A percentile compares a stretch with the other conserved stretches of the same genome.
phyloP scores from a whole-genome alignment of 768 basidiomycete genomes.

The Strobilomyces confusus region DNA sequence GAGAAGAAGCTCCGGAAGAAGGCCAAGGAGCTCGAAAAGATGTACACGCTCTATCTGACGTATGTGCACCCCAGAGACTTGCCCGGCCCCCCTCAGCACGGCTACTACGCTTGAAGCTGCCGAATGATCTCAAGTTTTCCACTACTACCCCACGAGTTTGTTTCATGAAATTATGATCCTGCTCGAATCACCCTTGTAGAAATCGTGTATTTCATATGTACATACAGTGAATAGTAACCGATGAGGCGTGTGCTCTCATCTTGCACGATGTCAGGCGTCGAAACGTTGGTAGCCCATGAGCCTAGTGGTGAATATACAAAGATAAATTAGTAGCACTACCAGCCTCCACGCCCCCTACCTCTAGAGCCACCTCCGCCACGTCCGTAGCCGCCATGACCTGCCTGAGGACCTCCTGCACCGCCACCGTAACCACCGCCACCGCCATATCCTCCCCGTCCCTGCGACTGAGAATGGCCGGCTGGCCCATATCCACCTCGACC shows the following conservation, averaged over 20 bases:
- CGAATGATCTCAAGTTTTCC: background rate
- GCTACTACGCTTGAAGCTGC: conserved; percentile 23
- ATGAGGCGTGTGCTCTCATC: background rate
- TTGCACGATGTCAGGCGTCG: background rate
- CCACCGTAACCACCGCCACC: conserved; percentile 12
- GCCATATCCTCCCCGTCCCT: conserved; percentile 28
- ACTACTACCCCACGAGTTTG: background rate
- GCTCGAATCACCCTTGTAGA: conserved; percentile 3
- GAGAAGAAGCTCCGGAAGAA: conserved; percentile 62
- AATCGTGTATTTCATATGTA: conserved; percentile 19
- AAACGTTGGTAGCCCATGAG: background rate
- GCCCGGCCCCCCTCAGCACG: conserved; percentile 23
- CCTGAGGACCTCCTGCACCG: conserved; percentile 18
- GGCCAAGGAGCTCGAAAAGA: conserved; percentile 56
- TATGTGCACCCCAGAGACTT: conserved; percentile 40
- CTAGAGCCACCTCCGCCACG: conserved; percentile 39
- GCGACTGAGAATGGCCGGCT: conserved; percentile 15
- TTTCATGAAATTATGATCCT: background rate
- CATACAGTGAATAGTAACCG: conserved; percentile 11
- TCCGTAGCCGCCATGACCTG: conserved; percentile 33
- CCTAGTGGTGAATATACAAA: conserved; percentile 17
- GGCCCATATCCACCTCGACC: conserved; percentile 25
- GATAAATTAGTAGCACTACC: conserved; percentile 34
- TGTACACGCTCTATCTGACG: conserved; percentile 59
- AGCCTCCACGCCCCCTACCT: conserved; percentile 49